Evolutionary conservation across 768 basidiomycete species (phyloP).

Genomic region (Lactarius tabidus): DNA sequence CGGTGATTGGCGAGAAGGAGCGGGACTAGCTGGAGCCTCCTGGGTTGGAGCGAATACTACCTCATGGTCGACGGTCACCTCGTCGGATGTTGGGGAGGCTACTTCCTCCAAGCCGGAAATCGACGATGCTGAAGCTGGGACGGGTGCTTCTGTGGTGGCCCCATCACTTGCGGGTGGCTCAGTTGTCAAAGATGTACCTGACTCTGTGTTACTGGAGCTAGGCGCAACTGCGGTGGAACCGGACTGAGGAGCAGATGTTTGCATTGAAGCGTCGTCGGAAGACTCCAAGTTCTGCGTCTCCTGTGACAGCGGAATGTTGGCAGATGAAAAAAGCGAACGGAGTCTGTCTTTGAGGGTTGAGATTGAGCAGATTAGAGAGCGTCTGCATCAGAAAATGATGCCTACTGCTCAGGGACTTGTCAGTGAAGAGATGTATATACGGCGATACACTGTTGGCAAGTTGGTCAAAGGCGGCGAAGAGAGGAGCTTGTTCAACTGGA

Average conservation of each 20-base stretch:
- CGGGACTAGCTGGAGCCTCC: not conserved
- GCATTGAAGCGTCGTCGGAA: not conserved
- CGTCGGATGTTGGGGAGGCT: not conserved
- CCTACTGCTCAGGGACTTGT: constrained; percentile 7
- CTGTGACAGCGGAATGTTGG: not conserved
- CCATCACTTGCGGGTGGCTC: not conserved
- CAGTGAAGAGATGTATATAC: not conserved
- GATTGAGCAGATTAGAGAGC: not conserved
- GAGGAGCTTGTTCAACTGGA: constrained; percentile 8
- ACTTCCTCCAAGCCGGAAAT: not conserved
- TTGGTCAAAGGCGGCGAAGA: constrained; percentile 13
- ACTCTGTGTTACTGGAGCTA: not conserved
- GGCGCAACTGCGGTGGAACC: not conserved
- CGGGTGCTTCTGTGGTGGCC: not conserved
- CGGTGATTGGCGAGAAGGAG: not conserved
- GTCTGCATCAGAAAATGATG: not conserved
- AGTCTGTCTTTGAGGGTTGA: constrained; percentile 15
- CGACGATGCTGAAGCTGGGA: not conserved
- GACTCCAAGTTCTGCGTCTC: not conserved
- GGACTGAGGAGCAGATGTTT: not conserved
- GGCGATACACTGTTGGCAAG: constrained; percentile 12
- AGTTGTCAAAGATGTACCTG: not conserved
- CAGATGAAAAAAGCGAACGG: constrained; percentile 7
- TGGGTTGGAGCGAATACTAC: not conserved
- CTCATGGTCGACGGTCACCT: not conserved